Evolutionary conservation across 345 rosid species (phyloP).

Genomic region (Passiflora organensis): DNA sequence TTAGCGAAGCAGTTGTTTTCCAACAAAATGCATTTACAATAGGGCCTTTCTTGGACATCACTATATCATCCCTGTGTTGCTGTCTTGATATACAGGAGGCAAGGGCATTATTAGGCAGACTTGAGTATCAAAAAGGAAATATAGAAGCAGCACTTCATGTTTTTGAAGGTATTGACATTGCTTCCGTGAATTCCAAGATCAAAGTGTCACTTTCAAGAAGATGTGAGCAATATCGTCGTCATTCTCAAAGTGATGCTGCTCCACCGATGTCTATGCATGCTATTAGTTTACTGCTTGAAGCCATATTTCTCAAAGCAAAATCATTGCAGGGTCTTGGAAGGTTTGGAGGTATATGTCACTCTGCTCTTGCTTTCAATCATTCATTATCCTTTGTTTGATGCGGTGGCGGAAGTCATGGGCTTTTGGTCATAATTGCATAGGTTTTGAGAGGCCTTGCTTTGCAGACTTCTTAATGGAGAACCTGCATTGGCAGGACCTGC

Average conservation of each 20-base stretch:
- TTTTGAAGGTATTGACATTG: conserved; percentile 80
- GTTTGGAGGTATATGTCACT: conserved; percentile 49
- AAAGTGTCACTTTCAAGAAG: conserved; percentile 43
- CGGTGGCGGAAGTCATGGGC: not conserved
- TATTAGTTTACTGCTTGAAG: conserved; percentile 70
- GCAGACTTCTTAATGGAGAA: not conserved
- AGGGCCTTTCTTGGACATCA: too few relatives aligned
- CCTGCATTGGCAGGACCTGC: not conserved
- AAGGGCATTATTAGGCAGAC: conserved; percentile 78
- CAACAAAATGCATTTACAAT: too few relatives aligned
- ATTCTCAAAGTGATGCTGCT: conserved; percentile 33
- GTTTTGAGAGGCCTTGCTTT: not conserved
- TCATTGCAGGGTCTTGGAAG: conserved; percentile 67
- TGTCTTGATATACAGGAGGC: conserved; percentile 48
- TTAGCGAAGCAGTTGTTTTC: too few relatives aligned
- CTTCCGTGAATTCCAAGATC: conserved; percentile 59
- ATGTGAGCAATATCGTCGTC: conserved; percentile 45
- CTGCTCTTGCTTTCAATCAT: not conserved
- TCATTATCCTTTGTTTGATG: not conserved
- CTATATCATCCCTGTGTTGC: not conserved
- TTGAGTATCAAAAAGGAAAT: conserved; percentile 81
- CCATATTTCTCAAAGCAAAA: conserved; percentile 72
- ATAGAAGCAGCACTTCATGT: conserved; percentile 76
- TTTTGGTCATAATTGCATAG: not conserved
- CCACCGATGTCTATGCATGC: conserved; percentile 70